These are phyloP conservation scores for Schizothecium vesticola DNA, from an alignment of 495 filamentous ascomycete genomes.

Conservation along the genomic window DNA sequence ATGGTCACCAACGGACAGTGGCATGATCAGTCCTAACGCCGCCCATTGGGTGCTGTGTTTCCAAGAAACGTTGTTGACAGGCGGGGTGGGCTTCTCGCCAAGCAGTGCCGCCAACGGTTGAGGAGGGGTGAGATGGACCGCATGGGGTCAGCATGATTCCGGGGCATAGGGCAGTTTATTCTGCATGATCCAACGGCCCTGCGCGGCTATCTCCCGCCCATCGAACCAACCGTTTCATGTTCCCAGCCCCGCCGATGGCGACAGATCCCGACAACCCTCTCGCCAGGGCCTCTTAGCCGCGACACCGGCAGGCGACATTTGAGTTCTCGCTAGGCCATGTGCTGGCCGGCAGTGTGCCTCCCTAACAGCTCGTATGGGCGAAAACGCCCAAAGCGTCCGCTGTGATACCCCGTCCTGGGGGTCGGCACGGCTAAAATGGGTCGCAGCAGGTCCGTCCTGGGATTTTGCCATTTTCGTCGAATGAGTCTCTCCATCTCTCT, in stretches of 20 bases:
- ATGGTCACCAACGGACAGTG: not conserved
- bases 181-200: not conserved
- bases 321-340: not conserved
- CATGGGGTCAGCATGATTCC: slow-evolving; percentile 9
- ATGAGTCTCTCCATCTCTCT: not conserved
- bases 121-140: slow-evolving; percentile 5
- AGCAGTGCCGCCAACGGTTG: not conserved
- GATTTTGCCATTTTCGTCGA: not conserved
- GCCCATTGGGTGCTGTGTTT: slow-evolving; percentile 5
- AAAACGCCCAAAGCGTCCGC: not conserved
- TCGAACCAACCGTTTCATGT: slow-evolving; percentile 15
- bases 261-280: not conserved
- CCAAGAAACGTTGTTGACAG: slow-evolving; percentile 1
- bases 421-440: slow-evolving; percentile 2
- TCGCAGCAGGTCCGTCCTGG: not conserved
- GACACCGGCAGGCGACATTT: not conserved
- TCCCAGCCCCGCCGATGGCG: not conserved
- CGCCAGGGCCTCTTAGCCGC: not conserved
- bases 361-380: slow-evolving; percentile 1
- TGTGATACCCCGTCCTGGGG: not conserved
- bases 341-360: not conserved
- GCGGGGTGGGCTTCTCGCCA: not conserved
- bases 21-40: not conserved
- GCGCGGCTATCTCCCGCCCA: slow-evolving; percentile 10
- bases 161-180: slow-evolving; percentile 2